Base-by-base conservation (phyloP, 257 asterid species). In the Gentiana macrophylla region DNA sequence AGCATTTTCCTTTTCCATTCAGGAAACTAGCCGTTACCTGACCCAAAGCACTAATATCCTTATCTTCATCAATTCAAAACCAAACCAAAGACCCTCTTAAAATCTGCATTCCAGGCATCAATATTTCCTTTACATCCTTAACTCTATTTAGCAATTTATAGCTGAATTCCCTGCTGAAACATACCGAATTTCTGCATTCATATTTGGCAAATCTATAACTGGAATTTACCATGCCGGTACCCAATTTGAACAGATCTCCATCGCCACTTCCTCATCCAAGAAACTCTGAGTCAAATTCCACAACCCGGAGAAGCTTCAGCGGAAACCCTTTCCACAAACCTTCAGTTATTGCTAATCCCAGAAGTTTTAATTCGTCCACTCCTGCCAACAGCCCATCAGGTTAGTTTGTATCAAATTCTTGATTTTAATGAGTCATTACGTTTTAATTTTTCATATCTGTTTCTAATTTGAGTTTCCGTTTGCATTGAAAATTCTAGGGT, bases 341-440 rank as follows among this genome's bases (percentile, higher is more conserved):
- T 62, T 77, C 80, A 5, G 46, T 60, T 64, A 78, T 80, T 64
- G 60, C 83, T 0, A 84, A 76, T 59, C 75, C 78, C 4, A 76
- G 78, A 45, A 66, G 85, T 47, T 54, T 79, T 12, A 80, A 70
- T 49, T 89, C 94, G 4, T 49, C n/a, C 5, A 83, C 97, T 5
- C 95, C 95, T 50, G 86, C 86, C 3, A 89, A 84, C 45, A 86
- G 91, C 69, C 97, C 95, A 47, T 77, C 94, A 64, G 95, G 97
- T 86, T 46, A 8, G 52, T 53, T 7, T 57, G 37, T 3, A 2
- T 6, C 13, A 5, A 54, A 43, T 4, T 24, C 6, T 36, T 47
- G n/a, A 2, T 32, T 35, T 32, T 13, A 24, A 12, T 32, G 60
- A 4, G n/a, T 37, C 13, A 34, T 65, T 12, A 35, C 12, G 48